Evolutionary conservation across 805 yeast species (phyloP).

Genomic region (Vanderwaltozyma tropicalis): DNA sequence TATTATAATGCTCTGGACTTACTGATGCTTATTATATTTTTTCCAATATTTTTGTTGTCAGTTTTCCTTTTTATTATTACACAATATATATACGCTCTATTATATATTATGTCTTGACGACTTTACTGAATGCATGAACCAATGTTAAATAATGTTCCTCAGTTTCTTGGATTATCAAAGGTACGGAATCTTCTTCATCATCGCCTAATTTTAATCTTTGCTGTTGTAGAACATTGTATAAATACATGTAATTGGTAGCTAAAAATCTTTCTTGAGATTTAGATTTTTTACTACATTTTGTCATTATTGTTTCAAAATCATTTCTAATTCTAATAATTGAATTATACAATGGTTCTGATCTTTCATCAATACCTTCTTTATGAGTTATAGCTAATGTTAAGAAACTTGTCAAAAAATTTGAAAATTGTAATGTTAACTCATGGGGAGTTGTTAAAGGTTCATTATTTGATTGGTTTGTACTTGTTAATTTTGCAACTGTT

Average conservation of each 20-base stretch:
- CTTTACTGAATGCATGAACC: conserved; percentile 26
- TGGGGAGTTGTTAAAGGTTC: conserved; percentile 37
- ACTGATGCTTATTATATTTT: no score
- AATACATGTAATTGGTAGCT: conserved; percentile 40
- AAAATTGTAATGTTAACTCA: conserved; percentile 68
- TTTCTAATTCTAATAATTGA: conserved; percentile 60
- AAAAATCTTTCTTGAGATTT: conserved; percentile 59
- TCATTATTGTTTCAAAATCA: conserved; percentile 70
- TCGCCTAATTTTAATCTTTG: conserved; percentile 10
- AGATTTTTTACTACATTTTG: conserved; percentile 50
- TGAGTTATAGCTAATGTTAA: conserved; percentile 42
- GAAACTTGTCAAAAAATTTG: conserved; percentile 60
- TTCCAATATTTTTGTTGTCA: no score
- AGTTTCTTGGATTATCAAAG: conserved; percentile 22
- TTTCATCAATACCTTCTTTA: conserved; percentile 21
- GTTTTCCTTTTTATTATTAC: no score
- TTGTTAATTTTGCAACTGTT: conserved; percentile 24
- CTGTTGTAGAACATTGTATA: conserved; percentile 23
- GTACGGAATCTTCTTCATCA: conserved; percentile 6
- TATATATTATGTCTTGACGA: no score
- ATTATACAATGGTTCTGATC: conserved; percentile 61
- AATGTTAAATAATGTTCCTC: conserved; percentile 21
- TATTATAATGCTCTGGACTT: no score
- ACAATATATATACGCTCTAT: no score
- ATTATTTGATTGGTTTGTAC: conserved; percentile 10